Evolutionary conservation across 2,329 filamentous ascomycete genomes (phyloP).

Genomic region (Pestalotiopsis sp.): DNA sequence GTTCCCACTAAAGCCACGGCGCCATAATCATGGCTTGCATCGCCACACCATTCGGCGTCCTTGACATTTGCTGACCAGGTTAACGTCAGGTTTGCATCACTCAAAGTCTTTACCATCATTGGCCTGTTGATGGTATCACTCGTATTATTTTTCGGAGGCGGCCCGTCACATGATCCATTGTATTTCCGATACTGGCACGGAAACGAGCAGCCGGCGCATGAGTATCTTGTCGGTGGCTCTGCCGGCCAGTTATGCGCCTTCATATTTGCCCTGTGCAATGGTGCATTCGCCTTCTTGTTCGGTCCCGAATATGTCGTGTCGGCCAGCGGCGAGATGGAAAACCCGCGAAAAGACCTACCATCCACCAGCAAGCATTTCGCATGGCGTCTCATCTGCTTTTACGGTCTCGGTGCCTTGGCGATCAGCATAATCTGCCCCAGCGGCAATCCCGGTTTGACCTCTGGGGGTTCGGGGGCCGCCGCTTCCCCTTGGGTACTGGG

Average conservation of each 20-base stretch:
- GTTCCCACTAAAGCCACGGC: too few species aligned
- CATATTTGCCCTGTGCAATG: neutral
- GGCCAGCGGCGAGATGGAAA: conserved; percentile 9
- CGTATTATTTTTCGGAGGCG: conserved; percentile 47
- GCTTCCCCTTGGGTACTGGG: conserved; percentile 52
- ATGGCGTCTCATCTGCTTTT: conserved; percentile 36
- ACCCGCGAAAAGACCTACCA: conserved; percentile 8
- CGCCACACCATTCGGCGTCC: neutral
- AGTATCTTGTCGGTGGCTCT: conserved; percentile 17
- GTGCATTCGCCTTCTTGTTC: conserved; percentile 22
- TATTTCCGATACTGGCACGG: conserved; percentile 39
- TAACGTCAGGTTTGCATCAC: conserved; percentile 36
- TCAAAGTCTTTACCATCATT: conserved; percentile 50
- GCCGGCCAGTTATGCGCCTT: conserved; percentile 24
- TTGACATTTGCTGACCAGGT: neutral
- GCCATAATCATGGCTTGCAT: neutral
- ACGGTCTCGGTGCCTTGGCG: conserved; percentile 36
- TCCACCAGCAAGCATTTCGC: conserved; percentile 29
- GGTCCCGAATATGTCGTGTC: conserved; percentile 29
- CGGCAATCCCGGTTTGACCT: conserved; percentile 30
- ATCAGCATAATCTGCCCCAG: conserved; percentile 36
- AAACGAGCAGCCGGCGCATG: conserved; percentile 23
- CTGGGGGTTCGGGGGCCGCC: conserved; percentile 28
- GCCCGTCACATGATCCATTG: conserved; percentile 39
- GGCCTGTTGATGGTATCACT: conserved; percentile 48